Base-by-base conservation (phyloP, 495 filamentous ascomycete genomes). In the Penicillium cinerascens region DNA sequence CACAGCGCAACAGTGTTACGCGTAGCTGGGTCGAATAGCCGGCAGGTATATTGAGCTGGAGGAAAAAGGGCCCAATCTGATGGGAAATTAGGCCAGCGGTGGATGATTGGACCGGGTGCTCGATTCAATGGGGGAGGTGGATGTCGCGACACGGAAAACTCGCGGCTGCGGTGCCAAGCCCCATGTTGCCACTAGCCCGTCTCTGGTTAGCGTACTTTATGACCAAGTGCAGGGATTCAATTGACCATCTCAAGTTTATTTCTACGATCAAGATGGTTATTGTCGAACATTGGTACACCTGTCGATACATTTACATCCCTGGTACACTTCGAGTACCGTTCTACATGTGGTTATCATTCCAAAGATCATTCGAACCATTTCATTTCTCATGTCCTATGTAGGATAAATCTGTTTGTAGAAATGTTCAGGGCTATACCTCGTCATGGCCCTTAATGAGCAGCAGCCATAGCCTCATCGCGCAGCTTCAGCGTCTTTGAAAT, bases 401-500 rank as follows among this genome's bases (percentile, higher is more conserved):
- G 16, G 36, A 38, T 38, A 39, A n/a, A 39, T 39, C 37, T 39
- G 8, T 18, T 13, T 15, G 2, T 13, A 33, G 11, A 13, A 33
- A 8, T 33, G 13, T 6, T 29, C 26, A 29, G 26, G 7, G 26
- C 26, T 29, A 9, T 33, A 33, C 29, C 2, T 1, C 3, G 29
- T 15, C 1, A 10, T 13, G 1, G 11, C 11, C 3, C 29, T 33
- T 33, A 39, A n/a, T 51, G 43, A 15, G 35, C 44, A 15, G 35
- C 44, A 11, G 38, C 55, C n/a, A 23, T 44, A 13, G 54, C 59
- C 33, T 58, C 66, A 11, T 57, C 58, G 44, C 66, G 69, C 6
- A 68, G 66, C 60, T 76, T 67, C 29, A 74, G 18, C 4, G 66
- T 50, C 54, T 77, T 71, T 33, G 65, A 66, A 33, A 80, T 63